Conservation (phyloP, 192 early-diverging fungal genomes). For the Coemansia sp. region DNA sequence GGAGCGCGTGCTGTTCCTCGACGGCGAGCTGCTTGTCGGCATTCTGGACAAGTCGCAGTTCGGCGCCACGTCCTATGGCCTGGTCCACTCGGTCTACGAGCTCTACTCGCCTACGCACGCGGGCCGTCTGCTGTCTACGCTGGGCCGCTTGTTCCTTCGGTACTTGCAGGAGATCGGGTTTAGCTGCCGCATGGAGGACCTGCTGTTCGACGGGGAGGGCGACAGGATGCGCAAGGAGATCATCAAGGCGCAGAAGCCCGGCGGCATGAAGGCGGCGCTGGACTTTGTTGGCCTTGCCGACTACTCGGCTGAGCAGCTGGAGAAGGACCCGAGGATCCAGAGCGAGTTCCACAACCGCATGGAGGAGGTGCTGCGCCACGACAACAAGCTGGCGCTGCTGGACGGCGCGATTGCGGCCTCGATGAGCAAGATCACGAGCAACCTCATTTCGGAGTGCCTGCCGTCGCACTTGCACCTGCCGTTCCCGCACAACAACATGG, state of each 20-base stretch:
- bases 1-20: constrained; percentile 73
- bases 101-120: constrained; percentile 87
- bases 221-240: constrained; percentile 73
- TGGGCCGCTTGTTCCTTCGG: constrained; percentile 86
- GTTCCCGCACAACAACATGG: constrained; percentile 98
- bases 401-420: constrained; percentile 83
- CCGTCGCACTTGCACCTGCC: constrained; percentile 44
- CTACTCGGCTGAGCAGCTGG: constrained; percentile 39
- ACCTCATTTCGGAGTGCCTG: constrained; percentile 31
- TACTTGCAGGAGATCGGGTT: constrained; percentile 90
- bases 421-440: constrained; percentile 78
- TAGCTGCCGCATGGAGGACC: constrained; percentile 98
- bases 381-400: constrained; percentile 81
- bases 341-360: constrained; percentile 69
- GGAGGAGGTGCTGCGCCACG: constrained; percentile 83
- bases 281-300: constrained; percentile 72
- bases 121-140: constrained; percentile 84
- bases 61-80: constrained; percentile 85
- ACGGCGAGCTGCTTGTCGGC: constrained; percentile 88
- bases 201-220: constrained; percentile 81
- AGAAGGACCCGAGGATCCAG: constrained; percentile 33
- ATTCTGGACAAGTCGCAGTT: constrained; percentile 98
- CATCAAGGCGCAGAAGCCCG: constrained; percentile 57
- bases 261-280: constrained; percentile 70
- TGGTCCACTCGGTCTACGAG: constrained; percentile 96